A percentile compares a stretch with the other conserved stretches of the same genome.
phyloP scores from a whole-genome alignment of 2,329 filamentous ascomycete species.

The Clarireedia homoeocarpa region DNA sequence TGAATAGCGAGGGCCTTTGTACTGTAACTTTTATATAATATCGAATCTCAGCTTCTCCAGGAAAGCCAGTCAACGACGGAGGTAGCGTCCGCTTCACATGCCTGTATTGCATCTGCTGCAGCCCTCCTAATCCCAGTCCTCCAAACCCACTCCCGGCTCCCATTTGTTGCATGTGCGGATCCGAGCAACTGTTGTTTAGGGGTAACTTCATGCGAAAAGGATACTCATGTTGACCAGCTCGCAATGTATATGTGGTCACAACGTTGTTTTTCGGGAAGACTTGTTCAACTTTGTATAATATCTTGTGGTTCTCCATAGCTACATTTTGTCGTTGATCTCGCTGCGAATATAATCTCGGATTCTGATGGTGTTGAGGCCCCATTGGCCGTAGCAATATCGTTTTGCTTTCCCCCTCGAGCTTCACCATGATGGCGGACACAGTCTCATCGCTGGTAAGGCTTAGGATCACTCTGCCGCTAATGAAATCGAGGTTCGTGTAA shows the following conservation, averaged over 20 bases:
- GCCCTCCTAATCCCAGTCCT: conserved; percentile 55
- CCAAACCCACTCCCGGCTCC: conserved; percentile 46
- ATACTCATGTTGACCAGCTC: conserved; percentile 66
- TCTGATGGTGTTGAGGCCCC: conserved; percentile 11
- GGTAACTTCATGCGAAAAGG: conserved; percentile 71
- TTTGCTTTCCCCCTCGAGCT: conserved; percentile 72
- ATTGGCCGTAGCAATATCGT: conserved; percentile 42
- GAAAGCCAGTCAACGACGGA: conserved; percentile 80
- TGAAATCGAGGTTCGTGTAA: conserved; percentile 72
- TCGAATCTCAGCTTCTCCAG: conserved; percentile 78
- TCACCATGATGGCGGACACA: conserved; percentile 68
- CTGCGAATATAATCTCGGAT: conserved; percentile 11
- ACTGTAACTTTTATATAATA: conserved; percentile 97
- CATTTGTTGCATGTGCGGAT: conserved; percentile 43
- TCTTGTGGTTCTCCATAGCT: conserved; percentile 57
- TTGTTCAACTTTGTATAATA: conserved; percentile 65
- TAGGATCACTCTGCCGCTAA: conserved; percentile 55
- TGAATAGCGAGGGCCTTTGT: conserved; percentile 78
- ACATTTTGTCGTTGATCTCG: conserved; percentile 25
- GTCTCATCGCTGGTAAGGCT: conserved; percentile 57
- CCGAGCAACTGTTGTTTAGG: conserved; percentile 60
- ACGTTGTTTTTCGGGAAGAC: conserved; percentile 51
- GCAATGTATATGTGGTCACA: conserved; percentile 45
- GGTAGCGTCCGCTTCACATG: conserved; percentile 85
- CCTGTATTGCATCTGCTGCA: conserved; percentile 50